Evolutionary conservation across 2,329 filamentous ascomycete species (phyloP).

Genomic region (Xylariales sp.): DNA sequence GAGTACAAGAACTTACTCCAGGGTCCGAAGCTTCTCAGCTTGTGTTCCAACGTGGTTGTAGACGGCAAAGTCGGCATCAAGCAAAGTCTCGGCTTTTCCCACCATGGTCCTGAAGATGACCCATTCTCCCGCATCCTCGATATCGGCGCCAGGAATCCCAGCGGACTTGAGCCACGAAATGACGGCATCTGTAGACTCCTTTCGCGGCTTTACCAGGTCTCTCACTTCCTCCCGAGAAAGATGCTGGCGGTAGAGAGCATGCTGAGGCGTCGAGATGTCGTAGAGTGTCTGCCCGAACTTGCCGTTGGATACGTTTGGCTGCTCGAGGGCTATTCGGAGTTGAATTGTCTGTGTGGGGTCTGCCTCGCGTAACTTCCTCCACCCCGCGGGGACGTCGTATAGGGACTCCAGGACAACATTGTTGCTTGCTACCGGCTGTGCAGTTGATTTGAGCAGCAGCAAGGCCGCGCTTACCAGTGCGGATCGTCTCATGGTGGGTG

Average conservation of each 20-base stretch:
- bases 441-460: background rate
- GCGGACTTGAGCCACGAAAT: slow-evolving; percentile 50
- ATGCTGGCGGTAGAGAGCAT: slow-evolving; percentile 56
- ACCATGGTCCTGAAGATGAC: slow-evolving; percentile 53
- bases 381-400: slow-evolving; percentile 31
- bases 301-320: slow-evolving; percentile 35
- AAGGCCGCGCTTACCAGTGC: slow-evolving; percentile 1
- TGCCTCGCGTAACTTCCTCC: slow-evolving; percentile 30
- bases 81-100: slow-evolving; percentile 46
- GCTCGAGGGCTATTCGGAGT: slow-evolving; percentile 43
- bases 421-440: slow-evolving; percentile 11
- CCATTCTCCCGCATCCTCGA: slow-evolving; percentile 46
- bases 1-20: slow-evolving; percentile 26
- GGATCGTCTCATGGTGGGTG: slow-evolving; percentile 1
- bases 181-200: slow-evolving; percentile 43
- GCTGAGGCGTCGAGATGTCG: slow-evolving; percentile 56
- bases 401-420: slow-evolving; percentile 32
- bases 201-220: slow-evolving; percentile 22
- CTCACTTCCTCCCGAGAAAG: slow-evolving; percentile 54
- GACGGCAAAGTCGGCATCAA: slow-evolving; percentile 53
- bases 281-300: slow-evolving; percentile 55
- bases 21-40: slow-evolving; percentile 43
- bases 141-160: slow-evolving; percentile 44
- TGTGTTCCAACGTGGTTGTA: slow-evolving; percentile 43
- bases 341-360: slow-evolving; percentile 35